Evolutionary conservation across 768 basidiomycete species (phyloP), one percentile per base, ranked within the genome.

Genomic region (Phylloporus rhodoxanthus): DNA sequence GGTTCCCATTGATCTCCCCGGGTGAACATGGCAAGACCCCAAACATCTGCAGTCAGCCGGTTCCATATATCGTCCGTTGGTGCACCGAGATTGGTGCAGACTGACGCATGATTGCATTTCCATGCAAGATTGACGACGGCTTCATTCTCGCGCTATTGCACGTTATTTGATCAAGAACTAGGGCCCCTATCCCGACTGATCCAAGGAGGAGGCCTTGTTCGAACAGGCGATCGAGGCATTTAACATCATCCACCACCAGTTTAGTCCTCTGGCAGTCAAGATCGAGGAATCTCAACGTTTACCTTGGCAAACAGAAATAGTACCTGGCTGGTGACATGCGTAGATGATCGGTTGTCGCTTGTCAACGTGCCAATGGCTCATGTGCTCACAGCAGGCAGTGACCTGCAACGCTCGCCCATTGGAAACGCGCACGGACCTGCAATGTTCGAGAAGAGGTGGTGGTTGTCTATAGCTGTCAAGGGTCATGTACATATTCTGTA

Each of bases 121-220:
- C 19, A 25, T 28, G 8, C 20, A 26, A 78, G 75, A 71, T 81
- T 44, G 82, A 85, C 21, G 81, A 81, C 34, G 84, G 81, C 5
- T 78, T 84, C 64, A 68, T 76, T 75, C 75, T 34, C 78, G 82
- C 13, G 82, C 82, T 1, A 84, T 86, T 52, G 63, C 59, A 32
- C 75, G 79, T 13, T 87, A 86, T 61, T 58, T 85, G 56, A 76
- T 71, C 30, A 62, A 64, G 33, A 50, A 67, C 43, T 74, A 81
- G 51, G 81, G 80, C 19, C 50, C 63, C 85, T 28, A 67, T 81
- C 25, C 84, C 85, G 4, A 58, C 59, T 21, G 72, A 73, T 54
- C 55, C 57, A 60, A 67, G 58, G 67, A 65, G 8, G 55, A 55
- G 19, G 66, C 67, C 15, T 33, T 68, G 43, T 67, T 68, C 19